phyloP scores from a whole-genome alignment of 2,329 filamentous ascomycete species.

The Cercospora sesami region DNA sequence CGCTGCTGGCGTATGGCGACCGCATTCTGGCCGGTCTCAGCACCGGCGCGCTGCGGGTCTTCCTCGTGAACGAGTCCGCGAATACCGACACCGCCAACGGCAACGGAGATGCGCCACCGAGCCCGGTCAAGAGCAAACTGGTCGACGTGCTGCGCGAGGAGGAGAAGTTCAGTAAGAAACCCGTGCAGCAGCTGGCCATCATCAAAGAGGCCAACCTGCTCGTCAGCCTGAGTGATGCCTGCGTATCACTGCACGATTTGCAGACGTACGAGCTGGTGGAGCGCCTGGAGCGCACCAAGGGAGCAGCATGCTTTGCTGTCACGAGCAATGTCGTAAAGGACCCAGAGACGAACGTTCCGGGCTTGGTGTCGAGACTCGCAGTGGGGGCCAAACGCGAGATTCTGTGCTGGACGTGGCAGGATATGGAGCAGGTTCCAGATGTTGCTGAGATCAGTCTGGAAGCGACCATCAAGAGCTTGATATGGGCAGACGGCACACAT shows the following conservation, averaged over 20 bases:
- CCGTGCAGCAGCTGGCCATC: conserved; percentile 89
- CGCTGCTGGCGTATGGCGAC: conserved; percentile 89
- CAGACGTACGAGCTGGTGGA: conserved; percentile 81
- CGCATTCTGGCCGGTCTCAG: conserved; percentile 88
- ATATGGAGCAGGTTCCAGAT: conserved; percentile 79
- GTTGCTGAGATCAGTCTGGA: conserved; percentile 74
- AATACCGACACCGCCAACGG: conserved; percentile 31
- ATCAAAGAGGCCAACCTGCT: conserved; percentile 94
- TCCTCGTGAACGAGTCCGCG: conserved; percentile 74
- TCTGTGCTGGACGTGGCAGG: conserved; percentile 91
- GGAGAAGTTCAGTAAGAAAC: conserved; percentile 87
- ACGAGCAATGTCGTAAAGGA: conserved; percentile 96
- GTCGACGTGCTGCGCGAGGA: conserved; percentile 88
- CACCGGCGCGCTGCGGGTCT: conserved; percentile 83
- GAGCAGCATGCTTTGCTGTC: conserved; percentile 85
- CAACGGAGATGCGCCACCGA: conserved; percentile 36
- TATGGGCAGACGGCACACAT: conserved; percentile 85
- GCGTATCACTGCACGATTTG: conserved; percentile 86
- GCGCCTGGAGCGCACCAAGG: conserved; percentile 77
- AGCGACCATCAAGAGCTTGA: conserved; percentile 82
- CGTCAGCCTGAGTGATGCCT: conserved; percentile 84
- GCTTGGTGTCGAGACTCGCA: conserved; percentile 86
- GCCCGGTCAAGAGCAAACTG: conserved; percentile 44
- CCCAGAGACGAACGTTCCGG: conserved; percentile 78
- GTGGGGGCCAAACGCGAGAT: conserved; percentile 91